phyloP scores from a whole-genome alignment of 768 basidiomycete species.

The Tulasnella calospora region DNA sequence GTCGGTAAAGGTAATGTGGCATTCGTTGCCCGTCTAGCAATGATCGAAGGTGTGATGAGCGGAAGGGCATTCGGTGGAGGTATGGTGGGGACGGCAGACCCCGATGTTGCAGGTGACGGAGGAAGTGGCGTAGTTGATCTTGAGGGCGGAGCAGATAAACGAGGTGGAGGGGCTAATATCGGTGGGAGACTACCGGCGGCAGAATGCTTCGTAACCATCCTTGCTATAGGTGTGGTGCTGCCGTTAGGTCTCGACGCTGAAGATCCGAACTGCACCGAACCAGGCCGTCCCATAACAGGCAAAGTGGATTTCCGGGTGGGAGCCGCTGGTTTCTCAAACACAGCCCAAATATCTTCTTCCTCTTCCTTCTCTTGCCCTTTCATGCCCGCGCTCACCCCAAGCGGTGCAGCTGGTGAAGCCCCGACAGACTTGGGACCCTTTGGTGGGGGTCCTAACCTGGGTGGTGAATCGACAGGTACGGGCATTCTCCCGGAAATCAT shows the following conservation, averaged over 20 bases:
- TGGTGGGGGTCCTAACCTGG: neutral
- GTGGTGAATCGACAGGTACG: constrained; percentile 14
- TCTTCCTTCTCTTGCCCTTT: neutral
- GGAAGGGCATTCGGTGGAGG: constrained; percentile 22
- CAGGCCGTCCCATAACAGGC: neutral
- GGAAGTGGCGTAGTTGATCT: constrained; percentile 23
- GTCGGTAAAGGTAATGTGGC: constrained; percentile 22
- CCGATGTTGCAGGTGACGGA: constrained; percentile 27
- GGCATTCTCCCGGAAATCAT: constrained; percentile 4
- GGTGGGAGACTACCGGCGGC: neutral
- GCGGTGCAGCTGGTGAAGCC: neutral
- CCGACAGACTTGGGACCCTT: neutral
- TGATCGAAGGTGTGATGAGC: constrained; percentile 32
- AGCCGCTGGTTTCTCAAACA: constrained; percentile 7
- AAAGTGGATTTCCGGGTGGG: neutral
- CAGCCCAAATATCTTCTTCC: constrained; percentile 10
- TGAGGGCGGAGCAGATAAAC: constrained; percentile 26
- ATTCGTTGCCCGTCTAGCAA: constrained; percentile 14
- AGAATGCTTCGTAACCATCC: neutral
- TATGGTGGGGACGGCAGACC: constrained; percentile 24
- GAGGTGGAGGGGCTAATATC: constrained; percentile 3
- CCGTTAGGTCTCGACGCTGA: neutral
- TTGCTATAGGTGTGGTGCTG: neutral
- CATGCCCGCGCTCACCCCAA: neutral
- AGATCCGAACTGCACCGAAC: neutral